phyloP scores from a whole-genome alignment of 1,139 yeast species.

The Lodderomyces jiufengensis region DNA sequence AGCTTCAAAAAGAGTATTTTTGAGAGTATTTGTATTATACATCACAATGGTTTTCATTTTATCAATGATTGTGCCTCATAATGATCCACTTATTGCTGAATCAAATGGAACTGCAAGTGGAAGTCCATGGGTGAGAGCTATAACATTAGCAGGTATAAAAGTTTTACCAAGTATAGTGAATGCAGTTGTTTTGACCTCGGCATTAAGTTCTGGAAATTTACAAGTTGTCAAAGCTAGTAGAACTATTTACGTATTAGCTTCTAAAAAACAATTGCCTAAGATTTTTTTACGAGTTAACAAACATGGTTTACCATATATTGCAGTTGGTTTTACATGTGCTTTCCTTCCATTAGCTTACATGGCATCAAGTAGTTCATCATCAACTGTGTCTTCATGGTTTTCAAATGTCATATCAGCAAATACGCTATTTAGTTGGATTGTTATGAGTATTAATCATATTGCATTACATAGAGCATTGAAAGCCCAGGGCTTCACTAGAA shows the following conservation, averaged over 20 bases:
- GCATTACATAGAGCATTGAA: slow-evolving; percentile 30
- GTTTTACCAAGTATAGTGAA: slow-evolving; percentile 42
- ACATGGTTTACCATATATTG: slow-evolving; percentile 17
- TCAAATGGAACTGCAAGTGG: slow-evolving; percentile 45
- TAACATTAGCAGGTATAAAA: slow-evolving; percentile 21
- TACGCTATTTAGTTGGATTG: slow-evolving; percentile 23
- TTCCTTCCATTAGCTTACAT: slow-evolving; percentile 27
- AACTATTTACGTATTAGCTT: slow-evolving; percentile 37
- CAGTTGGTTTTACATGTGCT: slow-evolving; percentile 22
- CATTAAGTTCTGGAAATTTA: slow-evolving; percentile 44
- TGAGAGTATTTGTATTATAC: slow-evolving; percentile 44
- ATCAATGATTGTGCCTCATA: slow-evolving; percentile 44
- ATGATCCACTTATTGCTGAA: slow-evolving; percentile 34
- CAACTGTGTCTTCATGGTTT: slow-evolving; percentile 27
- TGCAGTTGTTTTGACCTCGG: slow-evolving; percentile 24
- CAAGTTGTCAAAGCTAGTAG: slow-evolving; percentile 41
- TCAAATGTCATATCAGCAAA: slow-evolving; percentile 22
- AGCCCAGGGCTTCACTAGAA: slow-evolving; percentile 34
- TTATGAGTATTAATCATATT: slow-evolving; percentile 29
- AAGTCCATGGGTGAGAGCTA: slow-evolving; percentile 42
- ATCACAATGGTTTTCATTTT: slow-evolving; percentile 41
- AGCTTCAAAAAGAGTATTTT: slow-evolving; percentile 42
- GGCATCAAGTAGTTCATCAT: slow-evolving; percentile 18
- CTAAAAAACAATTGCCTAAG: slow-evolving; percentile 41
- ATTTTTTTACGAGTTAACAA: slow-evolving; percentile 39